Base-by-base conservation (phyloP, 768 basidiomycete genomes). In the Russula brevipes region DNA sequence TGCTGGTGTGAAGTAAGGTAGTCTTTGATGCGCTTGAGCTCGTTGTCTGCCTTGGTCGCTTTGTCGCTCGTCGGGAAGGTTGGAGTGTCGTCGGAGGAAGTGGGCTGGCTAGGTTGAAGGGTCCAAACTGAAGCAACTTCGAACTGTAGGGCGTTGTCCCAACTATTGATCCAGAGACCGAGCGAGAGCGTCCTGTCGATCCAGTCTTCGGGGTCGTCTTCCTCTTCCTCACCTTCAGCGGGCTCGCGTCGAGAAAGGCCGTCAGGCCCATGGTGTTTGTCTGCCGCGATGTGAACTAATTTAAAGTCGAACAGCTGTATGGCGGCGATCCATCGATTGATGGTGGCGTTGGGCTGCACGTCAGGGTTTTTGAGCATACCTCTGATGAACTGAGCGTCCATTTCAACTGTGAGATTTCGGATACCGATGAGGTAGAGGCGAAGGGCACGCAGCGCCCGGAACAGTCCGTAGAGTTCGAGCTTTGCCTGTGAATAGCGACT, bases 301-400 rank as follows among this genome's bases (percentile, higher is more conserved):
- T 65, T 66, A 66, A 79, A 77, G 50, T 74, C 64, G 60, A 77
- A 80, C 0, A 77, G 57, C 0, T 75, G 69, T 10, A 81, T 78
- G 0, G 66, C 73, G 0, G 73, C 72, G 41, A 81, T 77, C 80
- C 80, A 81, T 9, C 74, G 56, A 46, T 80, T 80, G 2, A 78
- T 71, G 0, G 73, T 63, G 3, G 75, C 72, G 44, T 72, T 76
- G 0, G 78, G 78, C 3, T 75, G 71, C 0, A 76, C 63, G 33
- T 77, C 76, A 0, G 76, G 77, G 39, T 77, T 75, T 35, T 74
- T 74, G 1, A 79, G 57, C 77, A 78, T 79, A 0, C 75, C 78
- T 35, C 71, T 69, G 42, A 79, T 72, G 59, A 77, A 80, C 6
- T 69, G 67, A 0, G 77, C 76, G 57, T 79, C 76, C 1, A 77